Base-by-base conservation (phyloP, 2,329 filamentous ascomycete species). In the Cercospora brassicicola region DNA sequence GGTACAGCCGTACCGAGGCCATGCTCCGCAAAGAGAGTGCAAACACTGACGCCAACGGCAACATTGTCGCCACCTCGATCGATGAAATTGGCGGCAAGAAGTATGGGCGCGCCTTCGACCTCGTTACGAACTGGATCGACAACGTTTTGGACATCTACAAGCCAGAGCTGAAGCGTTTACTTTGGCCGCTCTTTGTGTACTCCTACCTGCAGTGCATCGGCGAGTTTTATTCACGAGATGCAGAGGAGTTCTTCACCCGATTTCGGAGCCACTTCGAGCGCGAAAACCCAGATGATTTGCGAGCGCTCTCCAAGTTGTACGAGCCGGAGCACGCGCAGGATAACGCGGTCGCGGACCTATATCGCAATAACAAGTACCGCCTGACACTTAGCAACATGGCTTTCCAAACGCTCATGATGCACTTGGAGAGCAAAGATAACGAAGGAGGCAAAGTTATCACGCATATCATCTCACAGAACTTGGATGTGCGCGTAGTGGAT, bases 171-270 rank as follows among this genome's bases (percentile, higher is more conserved):
- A 87, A 88, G 67, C 93, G 96, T 73, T 84, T 98, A 3, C 82
- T 97, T 15, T 99, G 95, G 93, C 95, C 95, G 0, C 83, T 96
- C 0, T 98, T 97, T 76, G 91, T 98, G 61, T 96, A 99, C 80
- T 95, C 92, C 0, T 97, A 91, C 77, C 84, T 99, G 28, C 89
- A 92, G 66, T 86, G 98, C 65, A 86, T 96, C 30, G 84, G 84
- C 36, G 88, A 92, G 68, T 89, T 88, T 71, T 93, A 91, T 73
- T 82, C 87, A 1, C 87, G 87, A 45, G 92, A 96, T 67, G 89
- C 90, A 13, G 89, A 91, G 72, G 82, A 85, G 1, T 94, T 96
- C 76, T 89, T 96, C 69, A 85, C 87, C 30, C 84, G 86, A 4
- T 89, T 92, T 75, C 89, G 88, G 64, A 81, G 89, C 64, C 77